Conservation (phyloP, 805 yeast species). For the Suhomyces pyralidae region DNA sequence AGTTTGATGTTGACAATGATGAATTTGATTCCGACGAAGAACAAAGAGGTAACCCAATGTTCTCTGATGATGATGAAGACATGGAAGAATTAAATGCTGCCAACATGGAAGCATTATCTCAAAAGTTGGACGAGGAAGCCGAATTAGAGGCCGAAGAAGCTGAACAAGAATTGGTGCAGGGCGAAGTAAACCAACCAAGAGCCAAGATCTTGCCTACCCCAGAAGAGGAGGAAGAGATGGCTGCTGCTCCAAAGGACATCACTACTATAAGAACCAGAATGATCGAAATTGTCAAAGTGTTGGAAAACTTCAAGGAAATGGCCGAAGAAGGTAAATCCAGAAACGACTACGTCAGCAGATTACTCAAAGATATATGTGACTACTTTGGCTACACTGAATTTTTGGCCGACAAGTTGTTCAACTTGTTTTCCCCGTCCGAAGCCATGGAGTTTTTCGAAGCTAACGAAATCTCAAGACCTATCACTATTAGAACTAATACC, state of each 20-base stretch:
- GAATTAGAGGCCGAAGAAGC: conserved; percentile 46
- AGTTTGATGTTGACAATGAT: conserved; percentile 39
- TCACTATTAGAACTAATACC: conserved; percentile 97
- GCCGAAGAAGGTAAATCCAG: conserved; percentile 87
- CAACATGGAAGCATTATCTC: conserved; percentile 78
- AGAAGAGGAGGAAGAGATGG: conserved; percentile 55
- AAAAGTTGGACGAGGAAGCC: conserved; percentile 60
- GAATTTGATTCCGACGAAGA: conserved; percentile 62
- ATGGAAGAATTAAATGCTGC: conserved; percentile 72
- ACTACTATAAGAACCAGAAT: conserved; percentile 87
- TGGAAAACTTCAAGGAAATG: conserved; percentile 80
- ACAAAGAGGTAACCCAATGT: conserved; percentile 62
- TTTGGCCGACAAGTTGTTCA: conserved; percentile 90
- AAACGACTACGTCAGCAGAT: conserved; percentile 73
- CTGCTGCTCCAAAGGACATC: conserved; percentile 63
- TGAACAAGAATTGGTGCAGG: conserved; percentile 55
- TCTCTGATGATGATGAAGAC: conserved; percentile 67
- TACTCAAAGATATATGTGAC: conserved; percentile 81
- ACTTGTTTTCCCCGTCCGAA: conserved; percentile 89
- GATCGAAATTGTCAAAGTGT: conserved; percentile 90
- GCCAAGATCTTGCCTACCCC: conserved; percentile 75
- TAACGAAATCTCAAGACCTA: conserved; percentile 93
- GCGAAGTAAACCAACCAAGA: conserved; percentile 61
- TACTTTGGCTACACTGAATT: conserved; percentile 92
- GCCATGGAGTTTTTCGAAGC: conserved; percentile 99